Conservation (phyloP, 2,329 filamentous ascomycete species). For the Fusarium proliferatum region DNA sequence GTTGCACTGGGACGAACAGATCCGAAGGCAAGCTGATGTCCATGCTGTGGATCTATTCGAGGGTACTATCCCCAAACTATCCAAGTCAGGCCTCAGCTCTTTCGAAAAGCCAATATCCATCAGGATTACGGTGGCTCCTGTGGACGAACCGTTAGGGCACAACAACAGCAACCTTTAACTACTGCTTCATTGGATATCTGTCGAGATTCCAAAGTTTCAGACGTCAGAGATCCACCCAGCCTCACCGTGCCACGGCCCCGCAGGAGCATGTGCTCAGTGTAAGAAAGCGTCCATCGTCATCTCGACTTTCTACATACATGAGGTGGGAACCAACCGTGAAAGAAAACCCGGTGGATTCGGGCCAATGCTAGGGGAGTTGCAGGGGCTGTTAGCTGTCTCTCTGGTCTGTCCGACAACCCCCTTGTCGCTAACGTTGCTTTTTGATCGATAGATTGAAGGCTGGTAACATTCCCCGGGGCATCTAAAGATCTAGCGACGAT, state of each 20-base stretch:
- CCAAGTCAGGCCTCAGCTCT: neutral
- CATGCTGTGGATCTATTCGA: constrained; percentile 7
- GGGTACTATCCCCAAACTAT: neutral
- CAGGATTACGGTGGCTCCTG: constrained; percentile 22
- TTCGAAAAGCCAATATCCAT: neutral
- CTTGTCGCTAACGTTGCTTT: constrained; percentile 38
- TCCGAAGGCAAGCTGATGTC: constrained; percentile 2
- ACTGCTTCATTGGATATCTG: constrained; percentile 43
- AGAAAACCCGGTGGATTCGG: constrained; percentile 27
- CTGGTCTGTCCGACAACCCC: constrained; percentile 27
- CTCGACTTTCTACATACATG: constrained; percentile 37
- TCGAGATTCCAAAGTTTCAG: constrained; percentile 36
- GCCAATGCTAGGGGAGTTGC: constrained; percentile 29
- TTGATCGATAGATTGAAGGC: constrained; percentile 36
- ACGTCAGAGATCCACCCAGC: constrained; percentile 43
- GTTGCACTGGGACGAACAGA: constrained; percentile 29
- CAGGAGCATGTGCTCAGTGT: constrained; percentile 39
- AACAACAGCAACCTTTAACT: constrained; percentile 38
- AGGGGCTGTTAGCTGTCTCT: constrained; percentile 12
- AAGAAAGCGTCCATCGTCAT: constrained; percentile 40
- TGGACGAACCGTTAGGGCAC: constrained; percentile 48
- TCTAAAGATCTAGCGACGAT: constrained; percentile 18
- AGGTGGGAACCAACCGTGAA: constrained; percentile 34
- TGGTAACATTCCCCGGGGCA: constrained; percentile 17
- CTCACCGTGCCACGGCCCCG: constrained; percentile 44